Evolutionary conservation across 129 eudicot genomes (phyloP), one percentile per base, ranked within the genome.

Genomic region (Flaveria ramosissima): DNA sequence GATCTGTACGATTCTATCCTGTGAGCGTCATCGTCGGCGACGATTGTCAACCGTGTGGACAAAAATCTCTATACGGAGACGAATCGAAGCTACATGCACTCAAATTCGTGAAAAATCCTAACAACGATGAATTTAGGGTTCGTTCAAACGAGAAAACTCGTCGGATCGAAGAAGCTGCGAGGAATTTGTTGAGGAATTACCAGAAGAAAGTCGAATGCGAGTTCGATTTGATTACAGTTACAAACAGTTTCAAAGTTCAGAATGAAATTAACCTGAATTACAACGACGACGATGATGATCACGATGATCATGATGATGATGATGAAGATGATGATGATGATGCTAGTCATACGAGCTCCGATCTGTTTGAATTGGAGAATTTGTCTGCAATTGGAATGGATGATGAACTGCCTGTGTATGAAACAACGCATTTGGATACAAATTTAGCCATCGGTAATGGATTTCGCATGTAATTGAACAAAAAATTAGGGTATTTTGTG

Each of bases 401-500:
- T 13, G 91, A 93, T 72, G 98, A 93, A 77, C 73, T 93, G 75
- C 98, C 98, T 9, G 98, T 93, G 24, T 93, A 90, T 59, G 98
- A 85, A 80, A 90, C 97, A 14, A 93, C 98, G 48, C 82, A 80
- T 77, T 68, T 90, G 20, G 84, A 81, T 82, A 85, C 89, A 36
- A 92, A 85, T 82, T 78, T 86, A 57, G 92, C 90, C 17, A 81
- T 88, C 50, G 94, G 90, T 59, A 78, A 80, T 39, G 87, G 92
- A 6, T 83, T 88, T 39, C 79, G 84, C 14, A 41, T 84, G 81
- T 93, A 84, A 84, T 77, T 73, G 68, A 64, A 79, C 30, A 79
- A 21, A 72, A 48, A 48, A 63, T 51, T 80, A 64, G 69, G 70
- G 53, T 66, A 42, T n/a, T 79, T 45, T 45, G 24, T 64, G 24